Percentiles rank a stretch among this genome's conserved stretches.
phyloP scores from a whole-genome alignment of 2,329 filamentous ascomycete species.

The Cytospora piceicola region DNA sequence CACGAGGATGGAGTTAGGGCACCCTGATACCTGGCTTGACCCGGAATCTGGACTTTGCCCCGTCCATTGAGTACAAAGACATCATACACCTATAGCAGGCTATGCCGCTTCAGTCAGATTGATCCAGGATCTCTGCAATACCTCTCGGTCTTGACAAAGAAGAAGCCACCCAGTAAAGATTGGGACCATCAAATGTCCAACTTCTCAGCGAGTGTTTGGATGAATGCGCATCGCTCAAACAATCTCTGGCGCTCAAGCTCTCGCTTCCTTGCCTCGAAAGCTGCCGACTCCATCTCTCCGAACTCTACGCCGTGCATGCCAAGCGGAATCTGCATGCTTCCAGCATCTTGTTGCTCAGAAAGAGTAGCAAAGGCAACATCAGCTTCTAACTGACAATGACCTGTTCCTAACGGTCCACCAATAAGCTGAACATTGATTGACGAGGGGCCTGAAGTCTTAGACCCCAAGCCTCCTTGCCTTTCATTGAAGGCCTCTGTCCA shows the following conservation, averaged over 20 bases:
- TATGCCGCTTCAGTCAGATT: too few species aligned
- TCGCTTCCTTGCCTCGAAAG: constrained; percentile 20
- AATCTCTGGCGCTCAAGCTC: constrained; percentile 32
- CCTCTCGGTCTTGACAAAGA: too few species aligned
- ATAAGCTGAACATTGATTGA: constrained; percentile 31
- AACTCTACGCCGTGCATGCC: constrained; percentile 24
- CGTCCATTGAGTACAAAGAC: too few species aligned
- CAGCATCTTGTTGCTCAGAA: background rate
- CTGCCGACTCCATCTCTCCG: constrained; percentile 29
- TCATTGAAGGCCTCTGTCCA: constrained; percentile 36
- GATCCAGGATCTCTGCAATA: too few species aligned
- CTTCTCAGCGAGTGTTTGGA: constrained; percentile 34
- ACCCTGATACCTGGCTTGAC: too few species aligned
- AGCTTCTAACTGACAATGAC: constrained; percentile 15
- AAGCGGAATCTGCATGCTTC: constrained; percentile 27
- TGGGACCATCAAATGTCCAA: constrained; percentile 11
- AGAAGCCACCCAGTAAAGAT: background rate
- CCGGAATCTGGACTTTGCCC: too few species aligned
- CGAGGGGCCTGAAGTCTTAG: background rate
- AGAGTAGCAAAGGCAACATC: background rate
- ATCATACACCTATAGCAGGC: too few species aligned
- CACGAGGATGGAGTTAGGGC: too few species aligned
- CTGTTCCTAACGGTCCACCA: constrained; percentile 34
- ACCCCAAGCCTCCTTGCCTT: background rate
- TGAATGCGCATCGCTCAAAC: constrained; percentile 33